A percentile compares a stretch with the other conserved stretches of the same genome.
Evolutionary conservation across 768 basidiomycete species (phyloP).

Genomic region (Astraeus odoratus): DNA sequence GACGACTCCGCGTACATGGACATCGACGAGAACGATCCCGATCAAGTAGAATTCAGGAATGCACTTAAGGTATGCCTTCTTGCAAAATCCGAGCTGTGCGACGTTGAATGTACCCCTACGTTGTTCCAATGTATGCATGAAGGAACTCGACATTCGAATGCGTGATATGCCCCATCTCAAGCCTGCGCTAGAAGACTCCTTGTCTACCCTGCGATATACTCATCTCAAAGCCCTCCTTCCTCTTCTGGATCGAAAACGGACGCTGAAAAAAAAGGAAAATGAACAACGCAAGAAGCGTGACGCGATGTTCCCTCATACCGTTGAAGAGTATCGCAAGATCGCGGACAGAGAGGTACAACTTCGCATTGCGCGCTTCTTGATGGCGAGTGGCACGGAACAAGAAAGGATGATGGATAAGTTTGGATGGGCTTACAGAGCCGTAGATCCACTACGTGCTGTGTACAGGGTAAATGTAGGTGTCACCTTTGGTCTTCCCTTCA

Average conservation of each 20-base stretch:
- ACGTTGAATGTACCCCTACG: not conserved
- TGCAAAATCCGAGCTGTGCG: not conserved
- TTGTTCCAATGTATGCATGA: not conserved
- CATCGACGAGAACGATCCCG: slow-evolving; percentile 18
- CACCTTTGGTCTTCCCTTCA: not conserved
- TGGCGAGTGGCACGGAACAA: slow-evolving; percentile 19
- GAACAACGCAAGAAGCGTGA: slow-evolving; percentile 21
- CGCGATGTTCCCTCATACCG: slow-evolving; percentile 26
- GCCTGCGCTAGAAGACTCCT: slow-evolving; percentile 21
- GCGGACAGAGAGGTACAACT: slow-evolving; percentile 37
- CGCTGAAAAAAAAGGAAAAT: slow-evolving; percentile 15
- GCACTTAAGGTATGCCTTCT: slow-evolving; percentile 16
- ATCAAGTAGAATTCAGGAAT: slow-evolving; percentile 20
- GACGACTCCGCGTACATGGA: slow-evolving; percentile 23
- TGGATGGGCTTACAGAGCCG: slow-evolving; percentile 47
- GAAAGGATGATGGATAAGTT: slow-evolving; percentile 45
- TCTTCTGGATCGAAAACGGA: slow-evolving; percentile 10
- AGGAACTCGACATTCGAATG: slow-evolving; percentile 16
- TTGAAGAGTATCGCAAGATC: slow-evolving; percentile 25
- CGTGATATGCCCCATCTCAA: slow-evolving; percentile 15
- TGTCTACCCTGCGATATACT: slow-evolving; percentile 25
- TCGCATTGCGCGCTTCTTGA: slow-evolving; percentile 45
- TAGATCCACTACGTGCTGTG: slow-evolving; percentile 33
- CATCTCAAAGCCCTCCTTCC: slow-evolving; percentile 20
- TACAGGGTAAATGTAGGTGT: slow-evolving; percentile 38